Evolutionary conservation across 2,329 filamentous ascomycete genomes (phyloP).

Genomic region (Diplocarpon rosae): DNA sequence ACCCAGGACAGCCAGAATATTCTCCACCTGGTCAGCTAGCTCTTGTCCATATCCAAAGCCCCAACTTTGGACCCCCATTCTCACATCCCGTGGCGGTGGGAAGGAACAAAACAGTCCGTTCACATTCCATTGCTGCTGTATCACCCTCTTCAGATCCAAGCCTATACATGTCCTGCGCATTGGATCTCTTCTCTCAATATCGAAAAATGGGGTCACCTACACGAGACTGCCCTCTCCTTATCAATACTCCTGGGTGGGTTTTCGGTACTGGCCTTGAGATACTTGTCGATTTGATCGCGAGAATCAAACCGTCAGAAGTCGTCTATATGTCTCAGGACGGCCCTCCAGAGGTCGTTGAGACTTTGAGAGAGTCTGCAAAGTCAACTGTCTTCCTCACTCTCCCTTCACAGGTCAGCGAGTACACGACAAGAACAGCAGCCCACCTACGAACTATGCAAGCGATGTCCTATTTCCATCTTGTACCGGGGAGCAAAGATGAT

Average conservation of each 20-base stretch:
- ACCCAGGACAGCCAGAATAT: conserved; percentile 70
- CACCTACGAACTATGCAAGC: conserved; percentile 64
- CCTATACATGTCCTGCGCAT: conserved; percentile 53
- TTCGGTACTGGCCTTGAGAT: conserved; percentile 59
- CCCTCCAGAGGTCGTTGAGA: conserved; percentile 43
- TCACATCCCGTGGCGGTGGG: conserved; percentile 40
- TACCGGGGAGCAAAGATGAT: conserved; percentile 14
- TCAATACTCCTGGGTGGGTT: conserved; percentile 69
- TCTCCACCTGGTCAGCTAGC: conserved; percentile 59
- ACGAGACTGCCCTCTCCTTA: conserved; percentile 44
- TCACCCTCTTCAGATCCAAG: conserved; percentile 55
- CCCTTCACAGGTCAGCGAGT: conserved; percentile 47
- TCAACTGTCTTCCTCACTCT: conserved; percentile 38
- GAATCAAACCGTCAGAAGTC: conserved; percentile 46
- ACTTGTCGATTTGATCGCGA: conserved; percentile 44
- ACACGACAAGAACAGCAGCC: conserved; percentile 46
- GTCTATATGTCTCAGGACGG: conserved; percentile 60
- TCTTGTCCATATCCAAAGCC: conserved; percentile 46
- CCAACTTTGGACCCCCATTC: conserved; percentile 58
- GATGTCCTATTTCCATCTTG: conserved; percentile 67
- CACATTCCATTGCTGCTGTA: conserved; percentile 55
- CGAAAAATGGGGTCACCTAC: conserved; percentile 31
- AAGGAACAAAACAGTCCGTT: conserved; percentile 37
- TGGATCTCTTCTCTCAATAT: conserved; percentile 52
- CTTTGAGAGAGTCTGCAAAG: conserved; percentile 33